Percentiles rank a stretch among this genome's conserved stretches.
These are phyloP conservation scores for Ramularia collo-cygni DNA, from an alignment of 2,329 filamentous ascomycete genomes.

Conservation along the genomic window DNA sequence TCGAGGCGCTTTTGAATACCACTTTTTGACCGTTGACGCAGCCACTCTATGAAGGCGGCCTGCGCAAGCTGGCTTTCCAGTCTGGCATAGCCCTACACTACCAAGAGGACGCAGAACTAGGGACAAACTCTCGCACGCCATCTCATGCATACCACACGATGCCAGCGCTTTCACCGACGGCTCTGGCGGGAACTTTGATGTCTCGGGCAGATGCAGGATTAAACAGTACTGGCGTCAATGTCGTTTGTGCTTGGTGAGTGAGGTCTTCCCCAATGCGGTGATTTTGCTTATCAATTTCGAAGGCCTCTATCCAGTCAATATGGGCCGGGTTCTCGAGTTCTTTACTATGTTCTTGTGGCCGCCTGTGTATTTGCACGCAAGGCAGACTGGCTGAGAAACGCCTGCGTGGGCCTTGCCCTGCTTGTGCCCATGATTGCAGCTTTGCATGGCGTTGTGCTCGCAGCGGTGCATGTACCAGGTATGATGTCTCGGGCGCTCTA, in stretches of 20 bases:
- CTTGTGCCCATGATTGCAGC: constrained; percentile 59
- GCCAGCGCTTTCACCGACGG: not conserved
- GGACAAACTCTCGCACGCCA: too few relatives aligned
- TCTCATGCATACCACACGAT: too few relatives aligned
- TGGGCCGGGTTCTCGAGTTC: constrained; percentile 46
- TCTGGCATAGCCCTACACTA: too few relatives aligned
- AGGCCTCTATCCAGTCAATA: constrained; percentile 53
- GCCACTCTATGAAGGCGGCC: too few relatives aligned
- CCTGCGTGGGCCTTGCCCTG: constrained; percentile 57
- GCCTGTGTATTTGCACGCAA: constrained; percentile 58
- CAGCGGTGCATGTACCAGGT: constrained; percentile 54
- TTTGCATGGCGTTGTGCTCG: constrained; percentile 56
- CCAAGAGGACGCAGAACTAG: too few relatives aligned
- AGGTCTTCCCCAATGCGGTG: too few relatives aligned
- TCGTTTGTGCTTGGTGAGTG: constrained; percentile 53
- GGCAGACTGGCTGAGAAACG: constrained; percentile 54
- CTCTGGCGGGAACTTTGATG: not conserved
- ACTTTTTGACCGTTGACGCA: too few relatives aligned
- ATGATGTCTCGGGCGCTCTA: too few relatives aligned
- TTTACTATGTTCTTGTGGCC: constrained; percentile 59
- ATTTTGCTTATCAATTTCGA: too few relatives aligned
- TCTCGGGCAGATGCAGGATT: not conserved
- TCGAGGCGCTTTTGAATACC: too few relatives aligned
- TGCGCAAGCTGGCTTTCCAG: too few relatives aligned
- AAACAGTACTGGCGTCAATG: constrained; percentile 30